phyloP scores from a whole-genome alignment of 2,329 filamentous ascomycete genomes.

The Diplodia sapinea region DNA sequence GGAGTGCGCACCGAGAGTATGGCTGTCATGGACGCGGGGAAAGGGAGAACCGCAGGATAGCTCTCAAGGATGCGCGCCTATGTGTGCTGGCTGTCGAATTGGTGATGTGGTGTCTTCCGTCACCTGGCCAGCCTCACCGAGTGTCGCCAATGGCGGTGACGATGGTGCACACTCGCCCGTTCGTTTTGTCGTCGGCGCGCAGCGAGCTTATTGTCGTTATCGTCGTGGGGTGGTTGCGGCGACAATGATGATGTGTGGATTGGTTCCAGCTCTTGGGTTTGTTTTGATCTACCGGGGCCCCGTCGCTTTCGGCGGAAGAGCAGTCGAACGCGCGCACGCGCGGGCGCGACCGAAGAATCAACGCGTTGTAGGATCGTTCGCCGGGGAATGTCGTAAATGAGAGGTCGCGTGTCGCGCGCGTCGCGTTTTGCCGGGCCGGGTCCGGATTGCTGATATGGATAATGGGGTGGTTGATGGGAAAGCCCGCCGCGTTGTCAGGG shows the following conservation, averaged over 20 bases:
- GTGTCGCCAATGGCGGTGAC: neutral
- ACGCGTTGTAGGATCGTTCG: neutral
- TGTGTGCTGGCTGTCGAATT: neutral
- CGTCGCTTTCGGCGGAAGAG: neutral
- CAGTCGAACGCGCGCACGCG: neutral
- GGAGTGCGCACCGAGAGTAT: conserved; percentile 44
- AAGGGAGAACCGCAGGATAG: too few species aligned
- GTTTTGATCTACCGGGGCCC: neutral
- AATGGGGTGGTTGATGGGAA: conserved; percentile 15
- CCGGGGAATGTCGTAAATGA: neutral
- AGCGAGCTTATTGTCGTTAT: neutral
- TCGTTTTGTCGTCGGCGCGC: neutral
- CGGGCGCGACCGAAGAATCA: neutral
- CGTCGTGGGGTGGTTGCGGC: neutral
- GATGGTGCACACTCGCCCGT: neutral
- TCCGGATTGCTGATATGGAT: neutral
- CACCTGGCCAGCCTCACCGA: neutral
- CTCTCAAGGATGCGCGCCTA: neutral
- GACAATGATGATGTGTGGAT: neutral
- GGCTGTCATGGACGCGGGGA: conserved; percentile 28
- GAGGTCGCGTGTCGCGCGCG: neutral
- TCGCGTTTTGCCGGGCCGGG: neutral
- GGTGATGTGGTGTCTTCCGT: neutral
- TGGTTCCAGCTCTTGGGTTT: neutral
- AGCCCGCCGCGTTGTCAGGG: conserved; percentile 16